A percentile compares a stretch with the other conserved stretches of the same genome.
These are phyloP conservation scores for Pittosporum tobira DNA, from an alignment of 129 eudicot species.

Conservation along the genomic window DNA sequence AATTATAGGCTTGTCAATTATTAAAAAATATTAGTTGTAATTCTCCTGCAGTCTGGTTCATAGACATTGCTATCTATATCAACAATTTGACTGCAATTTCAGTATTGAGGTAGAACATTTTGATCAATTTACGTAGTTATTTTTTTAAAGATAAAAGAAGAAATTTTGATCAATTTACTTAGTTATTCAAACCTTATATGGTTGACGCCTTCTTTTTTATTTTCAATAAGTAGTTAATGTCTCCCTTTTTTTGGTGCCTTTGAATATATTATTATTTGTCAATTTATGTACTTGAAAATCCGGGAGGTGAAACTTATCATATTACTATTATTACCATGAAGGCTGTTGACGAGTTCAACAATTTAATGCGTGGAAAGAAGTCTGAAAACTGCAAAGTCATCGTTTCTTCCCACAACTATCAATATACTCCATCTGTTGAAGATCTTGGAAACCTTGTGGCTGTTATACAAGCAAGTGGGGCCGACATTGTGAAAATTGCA, in stretches of 20 bases:
- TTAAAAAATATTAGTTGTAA: not conserved
- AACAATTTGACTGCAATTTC: not conserved
- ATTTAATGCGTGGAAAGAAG: slow-evolving; percentile 40
- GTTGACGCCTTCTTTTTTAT: too few species aligned
- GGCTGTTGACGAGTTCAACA: slow-evolving; percentile 70
- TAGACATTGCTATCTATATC: not conserved
- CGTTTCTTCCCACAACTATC: slow-evolving; percentile 90
- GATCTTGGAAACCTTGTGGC: slow-evolving; percentile 91
- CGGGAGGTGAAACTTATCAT: not conserved
- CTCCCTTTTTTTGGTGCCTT: too few species aligned
- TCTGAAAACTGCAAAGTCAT: slow-evolving; percentile 63
- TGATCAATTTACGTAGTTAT: not conserved
- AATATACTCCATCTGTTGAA: slow-evolving; percentile 74
- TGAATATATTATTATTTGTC: not conserved
- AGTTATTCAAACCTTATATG: not conserved
- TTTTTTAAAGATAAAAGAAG: too few species aligned
- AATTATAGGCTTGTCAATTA: not conserved
- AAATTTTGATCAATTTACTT: not conserved
- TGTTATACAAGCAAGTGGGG: slow-evolving; percentile 83
- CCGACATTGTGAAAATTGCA: slow-evolving; percentile 94
- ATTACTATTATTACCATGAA: slow-evolving; percentile 18
- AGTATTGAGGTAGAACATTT: not conserved
- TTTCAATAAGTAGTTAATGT: too few species aligned
- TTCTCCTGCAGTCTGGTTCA: not conserved
- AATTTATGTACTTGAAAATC: not conserved